phyloP scores from a whole-genome alignment of 306 rosid species.

The Lablab purpureus region DNA sequence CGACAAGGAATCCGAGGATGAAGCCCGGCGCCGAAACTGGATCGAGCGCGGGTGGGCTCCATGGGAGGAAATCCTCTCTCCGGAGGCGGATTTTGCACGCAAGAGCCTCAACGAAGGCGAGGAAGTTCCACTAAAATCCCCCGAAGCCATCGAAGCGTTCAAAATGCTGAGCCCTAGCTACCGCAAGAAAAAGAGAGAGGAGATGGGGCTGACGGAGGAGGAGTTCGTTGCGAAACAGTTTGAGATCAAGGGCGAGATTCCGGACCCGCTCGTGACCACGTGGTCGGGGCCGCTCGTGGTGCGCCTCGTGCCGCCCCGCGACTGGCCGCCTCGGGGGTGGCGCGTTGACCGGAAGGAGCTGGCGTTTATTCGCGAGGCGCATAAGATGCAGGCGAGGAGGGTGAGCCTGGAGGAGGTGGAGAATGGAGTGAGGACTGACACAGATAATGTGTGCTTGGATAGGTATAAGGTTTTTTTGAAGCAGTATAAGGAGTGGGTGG shows the following conservation, averaged over 20 bases:
- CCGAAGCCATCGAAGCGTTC: constrained; percentile 95
- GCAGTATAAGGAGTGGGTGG: constrained; percentile 89
- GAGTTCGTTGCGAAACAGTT: constrained; percentile 71
- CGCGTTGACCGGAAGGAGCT: constrained; percentile 83
- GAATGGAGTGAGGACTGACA: constrained; percentile 49
- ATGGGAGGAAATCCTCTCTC: constrained; percentile 91
- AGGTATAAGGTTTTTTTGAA: constrained; percentile 89
- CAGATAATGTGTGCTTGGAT: constrained; percentile 72
- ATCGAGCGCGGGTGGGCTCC: constrained; percentile 98
- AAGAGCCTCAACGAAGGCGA: constrained; percentile 91
- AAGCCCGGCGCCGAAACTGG: constrained; percentile 90
- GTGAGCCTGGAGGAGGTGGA: constrained; percentile 67
- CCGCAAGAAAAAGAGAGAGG: constrained; percentile 76
- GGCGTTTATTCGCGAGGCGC: constrained; percentile 82
- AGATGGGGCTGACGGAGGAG: constrained; percentile 87
- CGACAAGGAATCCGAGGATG: constrained; percentile 84
- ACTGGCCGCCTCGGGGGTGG: constrained; percentile 99
- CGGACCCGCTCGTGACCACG: constrained; percentile 67
- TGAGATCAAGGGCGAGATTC: constrained; percentile 80
- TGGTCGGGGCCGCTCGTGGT: constrained; percentile 78
- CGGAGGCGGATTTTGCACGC: constrained; percentile 89
- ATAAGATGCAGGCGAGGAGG: constrained; percentile 69
- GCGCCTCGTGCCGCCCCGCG: constrained; percentile 79
- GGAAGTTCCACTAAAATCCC: constrained; percentile 81
- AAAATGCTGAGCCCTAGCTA: constrained; percentile 79